phyloP scores from a whole-genome alignment of 1,139 yeast species.

The Pichia terricola region DNA sequence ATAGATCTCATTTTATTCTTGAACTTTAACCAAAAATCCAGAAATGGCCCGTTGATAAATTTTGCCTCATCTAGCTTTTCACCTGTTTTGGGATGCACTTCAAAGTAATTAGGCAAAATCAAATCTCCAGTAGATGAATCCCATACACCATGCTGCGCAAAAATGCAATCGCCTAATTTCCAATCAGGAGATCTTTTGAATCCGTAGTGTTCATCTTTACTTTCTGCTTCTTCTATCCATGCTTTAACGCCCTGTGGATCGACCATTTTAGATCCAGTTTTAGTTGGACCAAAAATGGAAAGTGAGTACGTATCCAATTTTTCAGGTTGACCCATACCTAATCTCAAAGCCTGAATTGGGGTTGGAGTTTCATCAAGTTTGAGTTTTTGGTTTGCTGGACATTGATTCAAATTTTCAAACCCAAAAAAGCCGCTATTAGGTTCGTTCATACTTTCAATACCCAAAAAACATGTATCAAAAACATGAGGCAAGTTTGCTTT shows the following conservation, averaged over 20 bases:
- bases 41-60: slow-evolving; percentile 55
- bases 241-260: slow-evolving; percentile 62
- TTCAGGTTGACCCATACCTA: slow-evolving; percentile 67
- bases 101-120: slow-evolving; percentile 40
- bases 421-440: slow-evolving; percentile 67
- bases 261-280: slow-evolving; percentile 42
- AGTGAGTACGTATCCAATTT: slow-evolving; percentile 60
- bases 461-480: slow-evolving; percentile 44
- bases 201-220: slow-evolving; percentile 54
- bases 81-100: slow-evolving; percentile 31
- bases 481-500: slow-evolving; percentile 41
- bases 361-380: slow-evolving; percentile 64
- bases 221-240: slow-evolving; percentile 48
- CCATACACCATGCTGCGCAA: slow-evolving; percentile 78
- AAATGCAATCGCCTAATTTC: slow-evolving; percentile 68
- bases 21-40: slow-evolving; percentile 45
- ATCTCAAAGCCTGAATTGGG: slow-evolving; percentile 43
- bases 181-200: slow-evolving; percentile 59
- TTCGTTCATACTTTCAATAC: slow-evolving; percentile 83
- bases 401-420: slow-evolving; percentile 33
- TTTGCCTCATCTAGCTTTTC: slow-evolving; percentile 40
- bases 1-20: slow-evolving; percentile 40
- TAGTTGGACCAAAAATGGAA: slow-evolving; percentile 65
- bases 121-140: slow-evolving; percentile 32
- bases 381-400: slow-evolving; percentile 48